A percentile compares a stretch with the other conserved stretches of the same genome.
phyloP scores from a whole-genome alignment of 495 filamentous ascomycete species.

The Neurospora cerealis region DNA sequence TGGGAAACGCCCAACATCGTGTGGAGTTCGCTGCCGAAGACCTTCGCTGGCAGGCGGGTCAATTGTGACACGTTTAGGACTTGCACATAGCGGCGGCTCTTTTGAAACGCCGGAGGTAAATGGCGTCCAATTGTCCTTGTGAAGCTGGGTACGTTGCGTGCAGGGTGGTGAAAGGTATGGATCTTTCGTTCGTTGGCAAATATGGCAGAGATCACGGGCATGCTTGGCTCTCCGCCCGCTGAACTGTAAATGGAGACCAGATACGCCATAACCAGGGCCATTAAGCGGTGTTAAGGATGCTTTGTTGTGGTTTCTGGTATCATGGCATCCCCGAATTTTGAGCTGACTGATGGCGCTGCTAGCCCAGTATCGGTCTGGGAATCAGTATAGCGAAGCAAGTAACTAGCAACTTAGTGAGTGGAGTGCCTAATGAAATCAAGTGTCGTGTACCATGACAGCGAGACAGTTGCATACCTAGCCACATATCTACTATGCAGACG shows the following conservation, averaged over 20 bases:
- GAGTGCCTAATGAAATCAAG: not conserved
- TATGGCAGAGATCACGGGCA: not conserved
- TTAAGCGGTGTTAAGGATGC: not conserved
- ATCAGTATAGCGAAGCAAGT: not conserved
- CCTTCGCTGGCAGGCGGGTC: not conserved
- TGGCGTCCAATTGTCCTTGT: not conserved
- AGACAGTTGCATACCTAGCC: not conserved
- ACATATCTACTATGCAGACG: not conserved
- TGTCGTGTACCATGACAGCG: not conserved
- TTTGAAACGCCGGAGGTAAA: not conserved
- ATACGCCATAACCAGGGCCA: not conserved
- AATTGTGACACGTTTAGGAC: not conserved
- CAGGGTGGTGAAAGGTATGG: not conserved
- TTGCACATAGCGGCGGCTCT: not conserved
- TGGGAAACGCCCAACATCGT: not conserved
- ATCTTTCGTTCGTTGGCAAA: not conserved
- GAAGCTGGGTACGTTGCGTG: not conserved
- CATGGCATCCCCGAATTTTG: not conserved
- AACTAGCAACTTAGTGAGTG: not conserved
- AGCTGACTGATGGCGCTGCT: not conserved
- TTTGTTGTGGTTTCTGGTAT: not conserved
- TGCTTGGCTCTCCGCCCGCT: not conserved
- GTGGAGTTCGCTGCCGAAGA: not conserved
- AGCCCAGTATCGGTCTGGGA: not conserved
- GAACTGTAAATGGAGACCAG: not conserved